These are phyloP conservation scores for Streptanthus diversifolius DNA, from an alignment of 345 rosid genomes.

Conservation along the genomic window DNA sequence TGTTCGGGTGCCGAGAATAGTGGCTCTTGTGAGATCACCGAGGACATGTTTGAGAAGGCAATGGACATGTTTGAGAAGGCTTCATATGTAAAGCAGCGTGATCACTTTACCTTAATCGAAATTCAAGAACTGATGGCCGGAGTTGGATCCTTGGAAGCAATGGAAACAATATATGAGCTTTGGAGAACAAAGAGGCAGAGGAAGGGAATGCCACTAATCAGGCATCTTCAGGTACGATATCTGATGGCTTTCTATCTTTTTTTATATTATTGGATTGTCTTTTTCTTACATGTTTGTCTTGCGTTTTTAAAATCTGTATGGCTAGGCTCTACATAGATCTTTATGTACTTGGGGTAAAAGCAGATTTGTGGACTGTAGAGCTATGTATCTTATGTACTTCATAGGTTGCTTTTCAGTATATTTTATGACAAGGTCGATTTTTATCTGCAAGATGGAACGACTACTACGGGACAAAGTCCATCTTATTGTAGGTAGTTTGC, in stretches of 20 bases:
- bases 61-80: constrained; percentile 88
- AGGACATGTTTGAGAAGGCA: constrained; percentile 70
- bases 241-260: not conserved
- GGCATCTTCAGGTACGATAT: constrained; percentile 84
- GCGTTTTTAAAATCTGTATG: not conserved
- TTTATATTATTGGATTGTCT: not conserved
- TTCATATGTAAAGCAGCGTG: constrained; percentile 64
- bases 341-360: constrained; percentile 5
- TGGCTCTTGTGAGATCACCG: constrained; percentile 42
- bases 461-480: not conserved
- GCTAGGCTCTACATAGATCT: constrained; percentile 3
- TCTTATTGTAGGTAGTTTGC: not conserved
- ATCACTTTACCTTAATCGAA: constrained; percentile 63
- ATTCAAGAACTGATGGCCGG: constrained; percentile 61
- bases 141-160: constrained; percentile 48
- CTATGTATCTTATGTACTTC: not conserved
- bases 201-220: constrained; percentile 81
- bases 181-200: constrained; percentile 81
- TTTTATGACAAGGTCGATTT: not conserved
- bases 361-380: not conserved
- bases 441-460: not conserved
- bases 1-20: constrained; percentile 42
- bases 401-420: constrained; percentile 5
- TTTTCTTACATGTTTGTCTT: not conserved
- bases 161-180: constrained; percentile 51